These are phyloP conservation scores for Colletotrichum sp. DNA, from an alignment of 2,329 filamentous ascomycete genomes.

Conservation along the genomic window DNA sequence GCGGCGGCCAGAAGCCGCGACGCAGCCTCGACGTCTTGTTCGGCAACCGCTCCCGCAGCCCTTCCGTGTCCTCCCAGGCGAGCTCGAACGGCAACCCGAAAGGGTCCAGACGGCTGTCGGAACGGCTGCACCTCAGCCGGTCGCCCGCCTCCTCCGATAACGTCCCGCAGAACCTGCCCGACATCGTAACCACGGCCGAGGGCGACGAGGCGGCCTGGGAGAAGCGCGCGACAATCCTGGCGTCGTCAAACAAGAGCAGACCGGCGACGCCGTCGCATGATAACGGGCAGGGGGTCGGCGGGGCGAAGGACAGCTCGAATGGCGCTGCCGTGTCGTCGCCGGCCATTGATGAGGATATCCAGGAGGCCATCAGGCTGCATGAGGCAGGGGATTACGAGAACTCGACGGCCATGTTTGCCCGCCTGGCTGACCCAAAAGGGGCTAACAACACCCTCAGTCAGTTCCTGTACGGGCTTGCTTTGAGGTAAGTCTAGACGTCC, in stretches of 20 bases:
- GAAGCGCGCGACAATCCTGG: constrained; percentile 88
- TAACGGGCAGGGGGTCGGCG: neutral
- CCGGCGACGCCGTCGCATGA: constrained; percentile 41
- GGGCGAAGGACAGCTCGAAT: constrained; percentile 17
- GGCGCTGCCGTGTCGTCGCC: constrained; percentile 49
- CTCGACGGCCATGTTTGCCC: constrained; percentile 86
- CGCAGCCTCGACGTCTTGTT: constrained; percentile 53
- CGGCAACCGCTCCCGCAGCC: constrained; percentile 52
- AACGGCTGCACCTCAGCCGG: constrained; percentile 72
- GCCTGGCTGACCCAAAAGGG: constrained; percentile 81
- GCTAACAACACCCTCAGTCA: constrained; percentile 94
- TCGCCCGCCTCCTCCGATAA: constrained; percentile 69
- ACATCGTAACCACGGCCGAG: constrained; percentile 60
- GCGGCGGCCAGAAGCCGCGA: constrained; percentile 37
- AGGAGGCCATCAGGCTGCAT: constrained; percentile 93
- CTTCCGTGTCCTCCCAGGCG: constrained; percentile 48
- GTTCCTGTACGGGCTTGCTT: constrained; percentile 91
- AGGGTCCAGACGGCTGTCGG: constrained; percentile 61
- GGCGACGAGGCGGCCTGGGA: constrained; percentile 81
- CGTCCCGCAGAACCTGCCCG: constrained; percentile 81
- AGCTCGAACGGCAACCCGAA: constrained; percentile 39
- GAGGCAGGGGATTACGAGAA: constrained; percentile 79
- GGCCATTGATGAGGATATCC: constrained; percentile 74
- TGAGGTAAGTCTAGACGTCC: constrained; percentile 65
- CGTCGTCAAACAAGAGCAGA: constrained; percentile 62